Conservation (phyloP, 345 rosid genomes). For the Lepidium aucheri region DNA sequence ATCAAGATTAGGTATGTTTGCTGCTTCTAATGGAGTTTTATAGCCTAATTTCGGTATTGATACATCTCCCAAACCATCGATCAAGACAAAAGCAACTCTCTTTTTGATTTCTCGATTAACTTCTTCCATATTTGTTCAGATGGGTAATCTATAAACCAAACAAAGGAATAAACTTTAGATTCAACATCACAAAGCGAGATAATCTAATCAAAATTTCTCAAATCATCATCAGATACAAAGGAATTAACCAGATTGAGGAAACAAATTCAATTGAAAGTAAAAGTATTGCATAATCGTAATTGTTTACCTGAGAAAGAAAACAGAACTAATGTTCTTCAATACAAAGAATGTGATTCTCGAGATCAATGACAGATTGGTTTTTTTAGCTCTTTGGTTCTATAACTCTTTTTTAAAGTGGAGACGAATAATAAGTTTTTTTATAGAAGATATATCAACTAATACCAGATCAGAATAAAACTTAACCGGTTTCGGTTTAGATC, state of each 20-base stretch:
- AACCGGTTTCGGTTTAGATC: too few relatives aligned
- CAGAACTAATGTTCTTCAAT: conserved; percentile 1
- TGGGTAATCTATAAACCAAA: background rate
- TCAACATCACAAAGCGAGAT: background rate
- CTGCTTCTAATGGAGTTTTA: conserved; percentile 80
- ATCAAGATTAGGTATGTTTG: conserved; percentile 65
- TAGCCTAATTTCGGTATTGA: conserved; percentile 66
- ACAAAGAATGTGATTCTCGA: conserved; percentile 5
- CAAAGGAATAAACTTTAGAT: background rate
- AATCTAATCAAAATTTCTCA: background rate
- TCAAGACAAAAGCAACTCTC: conserved; percentile 83
- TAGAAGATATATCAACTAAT: too few relatives aligned
- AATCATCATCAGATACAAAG: background rate
- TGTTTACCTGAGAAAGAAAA: conserved; percentile 13
- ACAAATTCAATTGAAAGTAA: background rate
- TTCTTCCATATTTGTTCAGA: conserved; percentile 14
- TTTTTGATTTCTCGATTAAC: conserved; percentile 35
- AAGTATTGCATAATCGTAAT: background rate
- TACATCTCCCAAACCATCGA: conserved; percentile 92
- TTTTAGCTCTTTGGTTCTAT: background rate
- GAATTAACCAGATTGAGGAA: background rate
- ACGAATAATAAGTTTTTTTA: too few relatives aligned
- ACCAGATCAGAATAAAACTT: background rate
- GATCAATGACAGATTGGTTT: background rate
- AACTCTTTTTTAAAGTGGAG: too few relatives aligned